Evolutionary conservation across 1,284 basidiomycete species (phyloP).

Genomic region (Cutaneotrichosporon curvatum): DNA sequence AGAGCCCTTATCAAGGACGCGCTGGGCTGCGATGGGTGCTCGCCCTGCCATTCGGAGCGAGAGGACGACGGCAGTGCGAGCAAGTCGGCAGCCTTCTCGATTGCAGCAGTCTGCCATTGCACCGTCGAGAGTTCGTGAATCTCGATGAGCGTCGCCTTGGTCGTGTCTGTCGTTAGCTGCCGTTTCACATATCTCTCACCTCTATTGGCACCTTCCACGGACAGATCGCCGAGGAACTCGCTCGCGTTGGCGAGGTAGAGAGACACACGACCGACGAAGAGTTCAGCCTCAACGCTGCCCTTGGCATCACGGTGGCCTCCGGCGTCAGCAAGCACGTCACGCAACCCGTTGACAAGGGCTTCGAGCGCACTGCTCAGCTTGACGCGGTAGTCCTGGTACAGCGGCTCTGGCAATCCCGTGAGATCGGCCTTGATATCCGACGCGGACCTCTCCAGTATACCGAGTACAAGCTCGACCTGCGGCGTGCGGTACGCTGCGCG

Average conservation of each 20-base stretch:
- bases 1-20: conserved; percentile 27
- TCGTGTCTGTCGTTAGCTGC: conserved; percentile 5
- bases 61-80: conserved; percentile 23
- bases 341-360: conserved; percentile 23
- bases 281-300: conserved; percentile 30
- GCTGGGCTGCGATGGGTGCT: conserved; percentile 27
- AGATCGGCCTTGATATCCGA: conserved; percentile 32
- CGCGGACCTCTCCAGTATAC: conserved; percentile 28
- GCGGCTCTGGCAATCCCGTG: conserved; percentile 18
- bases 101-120: conserved; percentile 24
- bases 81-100: conserved; percentile 21
- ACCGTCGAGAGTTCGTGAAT: conserved; percentile 27
- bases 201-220: conserved; percentile 11
- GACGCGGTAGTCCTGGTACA: conserved; percentile 21
- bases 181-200: conserved; percentile 11
- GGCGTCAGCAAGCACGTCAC: conserved; percentile 25
- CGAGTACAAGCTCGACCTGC: conserved; percentile 32
- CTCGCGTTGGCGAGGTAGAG: conserved; percentile 31
- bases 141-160: conserved; percentile 17
- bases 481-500: conserved; percentile 36
- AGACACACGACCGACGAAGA: conserved; percentile 41
- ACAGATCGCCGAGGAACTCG: conserved; percentile 27
- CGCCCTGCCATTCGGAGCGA: conserved; percentile 32
- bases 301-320: conserved; percentile 19
- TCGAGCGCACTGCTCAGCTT: conserved; percentile 22